A percentile compares a stretch with the other conserved stretches of the same genome.
Conservation (phyloP, 345 rosid species). For the Hevea brasiliensis region DNA sequence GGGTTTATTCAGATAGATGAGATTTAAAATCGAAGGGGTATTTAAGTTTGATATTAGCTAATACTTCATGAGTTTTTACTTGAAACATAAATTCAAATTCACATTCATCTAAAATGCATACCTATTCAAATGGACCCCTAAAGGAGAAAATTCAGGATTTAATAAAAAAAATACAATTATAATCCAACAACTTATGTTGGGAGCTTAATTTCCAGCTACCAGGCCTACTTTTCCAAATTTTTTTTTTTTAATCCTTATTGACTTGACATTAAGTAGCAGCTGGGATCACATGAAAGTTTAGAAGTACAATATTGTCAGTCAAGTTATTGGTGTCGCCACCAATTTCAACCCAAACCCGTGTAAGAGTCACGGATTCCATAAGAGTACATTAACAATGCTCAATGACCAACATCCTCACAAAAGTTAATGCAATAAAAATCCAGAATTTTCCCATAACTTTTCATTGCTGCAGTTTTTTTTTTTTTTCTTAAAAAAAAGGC, state of each 20-base stretch:
- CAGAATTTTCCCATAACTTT: conserved; percentile 10
- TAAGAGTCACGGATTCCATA: conserved; percentile 54
- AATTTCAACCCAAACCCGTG: conserved; percentile 51
- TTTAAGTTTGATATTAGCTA: too few relatives aligned
- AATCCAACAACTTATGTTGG: background rate
- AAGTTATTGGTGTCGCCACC: conserved; percentile 33
- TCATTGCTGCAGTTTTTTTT: background rate
- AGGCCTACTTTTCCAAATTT: background rate
- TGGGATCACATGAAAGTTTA: conserved; percentile 62
- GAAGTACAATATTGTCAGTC: conserved; percentile 37
- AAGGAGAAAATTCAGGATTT: background rate
- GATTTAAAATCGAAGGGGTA: too few relatives aligned
- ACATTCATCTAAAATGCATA: too few relatives aligned
- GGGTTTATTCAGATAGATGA: too few relatives aligned
- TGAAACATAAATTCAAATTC: too few relatives aligned
- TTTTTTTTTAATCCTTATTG: conserved; percentile 10
- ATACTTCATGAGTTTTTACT: too few relatives aligned
- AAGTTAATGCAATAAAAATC: conserved; percentile 12
- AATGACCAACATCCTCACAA: conserved; percentile 22
- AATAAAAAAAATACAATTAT: background rate
- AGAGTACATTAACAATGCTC: conserved; percentile 35
- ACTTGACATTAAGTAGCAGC: conserved; percentile 32
- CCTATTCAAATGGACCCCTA: too few relatives aligned
- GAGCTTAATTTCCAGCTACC: conserved; percentile 14
- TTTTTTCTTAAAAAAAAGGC: too few relatives aligned